phyloP scores from a whole-genome alignment of 129 eudicot genomes.

The Solidago caesia region DNA sequence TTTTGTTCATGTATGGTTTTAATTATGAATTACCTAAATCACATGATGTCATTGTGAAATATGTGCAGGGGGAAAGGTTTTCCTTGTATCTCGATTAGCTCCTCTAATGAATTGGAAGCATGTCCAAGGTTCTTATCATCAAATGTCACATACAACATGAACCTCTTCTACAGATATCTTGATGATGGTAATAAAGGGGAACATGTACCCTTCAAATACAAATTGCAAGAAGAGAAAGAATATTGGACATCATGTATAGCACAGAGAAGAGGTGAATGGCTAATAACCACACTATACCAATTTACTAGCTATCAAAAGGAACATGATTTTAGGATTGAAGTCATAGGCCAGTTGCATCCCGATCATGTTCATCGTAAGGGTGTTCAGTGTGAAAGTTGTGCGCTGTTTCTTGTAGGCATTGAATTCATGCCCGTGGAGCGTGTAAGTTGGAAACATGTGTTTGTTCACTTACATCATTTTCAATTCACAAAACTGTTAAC shows the following conservation, averaged over 20 bases:
- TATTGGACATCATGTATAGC: neutral
- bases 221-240: neutral
- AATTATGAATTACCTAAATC: neutral
- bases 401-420: neutral
- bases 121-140: neutral
- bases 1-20: no score
- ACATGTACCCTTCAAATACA: neutral
- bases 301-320: neutral
- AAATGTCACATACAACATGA: neutral
- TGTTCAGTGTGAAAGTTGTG: neutral
- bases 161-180: neutral
- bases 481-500: no score
- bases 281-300: neutral
- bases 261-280: neutral
- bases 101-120: neutral
- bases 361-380: neutral
- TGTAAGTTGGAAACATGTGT: neutral
- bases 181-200: no score
- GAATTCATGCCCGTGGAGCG: neutral
- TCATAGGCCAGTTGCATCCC: neutral
- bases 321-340: neutral
- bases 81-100: neutral
- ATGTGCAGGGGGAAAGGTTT: neutral
- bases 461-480: neutral
- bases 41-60: neutral